A percentile compares a stretch with the other conserved stretches of the same genome.
Conservation (phyloP, 768 basidiomycete species). For the Lactarius psammicola region DNA sequence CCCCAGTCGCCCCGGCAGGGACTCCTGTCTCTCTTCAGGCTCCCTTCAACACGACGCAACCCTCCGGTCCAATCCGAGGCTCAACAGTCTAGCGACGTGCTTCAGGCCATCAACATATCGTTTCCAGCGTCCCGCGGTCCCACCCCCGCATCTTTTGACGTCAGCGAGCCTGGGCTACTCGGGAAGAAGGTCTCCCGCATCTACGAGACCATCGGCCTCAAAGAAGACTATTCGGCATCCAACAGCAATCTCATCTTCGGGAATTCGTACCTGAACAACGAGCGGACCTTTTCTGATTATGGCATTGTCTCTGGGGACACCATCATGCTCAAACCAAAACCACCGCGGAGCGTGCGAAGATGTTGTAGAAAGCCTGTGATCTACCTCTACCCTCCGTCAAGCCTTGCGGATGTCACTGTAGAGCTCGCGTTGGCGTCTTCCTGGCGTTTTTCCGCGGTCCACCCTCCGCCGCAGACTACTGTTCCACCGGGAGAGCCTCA, state of each 20-base stretch:
- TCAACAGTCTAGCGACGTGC: background rate
- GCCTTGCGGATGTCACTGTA: conserved; percentile 13
- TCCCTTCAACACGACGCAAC: background rate
- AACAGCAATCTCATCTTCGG: background rate
- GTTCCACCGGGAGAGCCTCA: background rate
- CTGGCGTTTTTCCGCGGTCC: conserved; percentile 20
- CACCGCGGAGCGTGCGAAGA: background rate
- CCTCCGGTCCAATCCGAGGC: background rate
- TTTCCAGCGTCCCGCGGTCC: background rate
- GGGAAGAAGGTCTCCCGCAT: conserved; percentile 1
- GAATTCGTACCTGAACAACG: background rate
- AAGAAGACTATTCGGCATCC: background rate
- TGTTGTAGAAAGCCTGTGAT: conserved; percentile 16
- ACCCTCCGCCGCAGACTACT: conserved; percentile 7
- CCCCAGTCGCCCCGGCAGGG: background rate
- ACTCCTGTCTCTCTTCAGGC: background rate
- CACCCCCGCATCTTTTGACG: background rate
- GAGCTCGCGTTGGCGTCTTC: conserved; percentile 1
- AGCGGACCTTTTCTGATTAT: background rate
- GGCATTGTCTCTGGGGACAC: conserved; percentile 2
- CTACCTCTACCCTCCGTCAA: conserved; percentile 15
- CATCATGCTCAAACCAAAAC: background rate
- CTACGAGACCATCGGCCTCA: background rate
- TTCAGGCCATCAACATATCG: background rate
- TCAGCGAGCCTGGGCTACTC: conserved; percentile 1